Percentiles rank a stretch among this genome's conserved stretches.
Evolutionary conservation across 441 rosid genomes (phyloP).

Genomic region (Pelargonium australe): DNA sequence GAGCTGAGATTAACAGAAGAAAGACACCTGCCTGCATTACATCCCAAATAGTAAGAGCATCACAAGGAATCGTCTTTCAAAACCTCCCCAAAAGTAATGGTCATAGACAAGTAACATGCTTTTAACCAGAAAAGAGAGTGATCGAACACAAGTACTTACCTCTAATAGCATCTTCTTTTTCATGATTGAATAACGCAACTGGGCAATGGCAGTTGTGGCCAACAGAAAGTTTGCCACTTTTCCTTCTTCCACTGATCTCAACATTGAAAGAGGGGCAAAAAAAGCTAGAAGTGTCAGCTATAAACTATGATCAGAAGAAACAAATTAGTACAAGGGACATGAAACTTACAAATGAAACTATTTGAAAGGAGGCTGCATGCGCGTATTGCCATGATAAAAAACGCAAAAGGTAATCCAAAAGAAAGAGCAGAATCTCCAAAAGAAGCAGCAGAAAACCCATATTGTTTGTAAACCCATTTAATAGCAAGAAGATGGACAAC

Average conservation of each 20-base stretch:
- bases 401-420: slow-evolving; percentile 38
- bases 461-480: slow-evolving; percentile 27
- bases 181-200: slow-evolving; percentile 55
- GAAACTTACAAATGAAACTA: slow-evolving; percentile 83
- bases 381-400: slow-evolving; percentile 51
- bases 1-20: slow-evolving; percentile 52
- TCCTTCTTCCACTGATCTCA: slow-evolving; percentile 85
- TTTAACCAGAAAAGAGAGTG: slow-evolving; percentile 8
- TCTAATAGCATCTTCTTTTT: slow-evolving; percentile 50
- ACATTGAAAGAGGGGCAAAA: slow-evolving; percentile 12
- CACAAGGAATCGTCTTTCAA: slow-evolving; percentile 8
- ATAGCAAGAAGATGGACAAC: slow-evolving; percentile 41
- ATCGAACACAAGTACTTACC: slow-evolving; percentile 38
- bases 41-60: slow-evolving; percentile 27
- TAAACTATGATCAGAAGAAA: slow-evolving; percentile 13
- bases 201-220: slow-evolving; percentile 73
- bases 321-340: slow-evolving; percentile 10
- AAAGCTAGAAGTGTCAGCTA: slow-evolving; percentile 14
- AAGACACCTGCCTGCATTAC: slow-evolving; percentile 59
- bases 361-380: slow-evolving; percentile 90
- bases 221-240: slow-evolving; percentile 87
- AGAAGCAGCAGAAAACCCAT: slow-evolving; percentile 23
- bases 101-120: slow-evolving; percentile 4
- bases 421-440: slow-evolving; percentile 38
- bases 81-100: neutral